Percentiles rank a stretch among this genome's conserved stretches.
phyloP scores from a whole-genome alignment of 768 basidiomycete species.

The Trichaptum fuscoviolaceum region DNA sequence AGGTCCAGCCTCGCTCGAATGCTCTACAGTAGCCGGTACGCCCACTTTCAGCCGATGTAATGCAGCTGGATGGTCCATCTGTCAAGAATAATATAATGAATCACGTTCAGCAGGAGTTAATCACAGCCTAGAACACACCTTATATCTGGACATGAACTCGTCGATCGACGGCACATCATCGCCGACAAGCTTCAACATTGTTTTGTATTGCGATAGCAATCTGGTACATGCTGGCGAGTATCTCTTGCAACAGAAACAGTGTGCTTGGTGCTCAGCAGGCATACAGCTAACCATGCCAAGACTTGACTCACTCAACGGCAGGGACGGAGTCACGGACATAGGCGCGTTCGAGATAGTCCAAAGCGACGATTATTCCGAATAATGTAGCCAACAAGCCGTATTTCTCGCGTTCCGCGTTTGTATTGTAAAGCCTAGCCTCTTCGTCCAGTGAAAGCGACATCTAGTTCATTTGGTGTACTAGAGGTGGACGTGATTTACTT shows the following conservation, averaged over 20 bases:
- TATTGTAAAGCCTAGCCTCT: conserved; percentile 84
- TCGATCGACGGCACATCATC: conserved; percentile 82
- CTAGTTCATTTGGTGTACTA: neutral
- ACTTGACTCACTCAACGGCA: conserved; percentile 72
- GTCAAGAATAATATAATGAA: neutral
- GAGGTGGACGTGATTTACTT: too few relatives aligned
- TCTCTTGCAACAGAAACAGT: conserved; percentile 39
- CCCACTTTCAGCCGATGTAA: conserved; percentile 86
- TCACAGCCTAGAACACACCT: conserved; percentile 39
- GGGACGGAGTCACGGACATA: conserved; percentile 92
- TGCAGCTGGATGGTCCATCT: conserved; percentile 95
- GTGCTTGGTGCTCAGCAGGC: neutral
- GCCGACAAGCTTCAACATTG: conserved; percentile 92
- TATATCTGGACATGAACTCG: conserved; percentile 85
- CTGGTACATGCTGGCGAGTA: conserved; percentile 96
- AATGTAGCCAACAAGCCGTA: conserved; percentile 85
- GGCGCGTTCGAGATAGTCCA: conserved; percentile 94
- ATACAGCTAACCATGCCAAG: neutral
- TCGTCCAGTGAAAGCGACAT: conserved; percentile 67
- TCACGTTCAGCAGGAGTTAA: neutral
- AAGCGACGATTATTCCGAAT: conserved; percentile 83
- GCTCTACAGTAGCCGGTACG: conserved; percentile 95
- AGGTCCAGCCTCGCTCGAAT: conserved; percentile 85
- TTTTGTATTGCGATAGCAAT: conserved; percentile 95
- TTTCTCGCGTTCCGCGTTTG: conserved; percentile 85